phyloP scores from a whole-genome alignment of 1,284 basidiomycete genomes.

The Microbotryum violaceum region DNA sequence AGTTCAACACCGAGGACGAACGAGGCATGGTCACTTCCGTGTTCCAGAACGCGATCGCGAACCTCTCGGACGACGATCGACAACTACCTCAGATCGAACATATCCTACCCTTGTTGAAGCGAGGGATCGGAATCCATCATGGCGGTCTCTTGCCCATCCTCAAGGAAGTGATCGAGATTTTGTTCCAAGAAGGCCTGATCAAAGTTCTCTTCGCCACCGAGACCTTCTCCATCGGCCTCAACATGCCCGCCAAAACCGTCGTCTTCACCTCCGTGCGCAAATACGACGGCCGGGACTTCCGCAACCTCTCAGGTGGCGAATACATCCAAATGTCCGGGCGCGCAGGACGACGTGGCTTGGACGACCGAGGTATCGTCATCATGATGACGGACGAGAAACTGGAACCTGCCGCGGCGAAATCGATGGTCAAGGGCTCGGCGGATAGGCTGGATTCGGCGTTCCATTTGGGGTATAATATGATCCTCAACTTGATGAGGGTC shows the following conservation, averaged over 20 bases:
- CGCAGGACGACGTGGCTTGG: constrained; percentile 91
- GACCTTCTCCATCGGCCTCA: constrained; percentile 97
- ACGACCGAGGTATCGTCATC: constrained; percentile 98
- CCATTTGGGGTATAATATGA: constrained; percentile 99
- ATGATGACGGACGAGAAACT: constrained; percentile 99
- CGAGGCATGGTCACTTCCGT: constrained; percentile 80
- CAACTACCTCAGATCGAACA: constrained; percentile 90
- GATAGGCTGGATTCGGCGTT: constrained; percentile 97
- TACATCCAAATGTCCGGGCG: constrained; percentile 99
- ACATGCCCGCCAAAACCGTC: constrained; percentile 99
- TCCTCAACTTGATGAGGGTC: constrained; percentile 96
- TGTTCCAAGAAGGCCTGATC: constrained; percentile 99
- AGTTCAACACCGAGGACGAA: constrained; percentile 92
- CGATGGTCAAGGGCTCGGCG: constrained; percentile 97
- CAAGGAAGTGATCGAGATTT: constrained; percentile 98
- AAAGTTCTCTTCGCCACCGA: constrained; percentile 98
- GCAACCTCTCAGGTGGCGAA: constrained; percentile 77
- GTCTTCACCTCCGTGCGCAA: constrained; percentile 90
- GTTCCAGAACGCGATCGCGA: constrained; percentile 90
- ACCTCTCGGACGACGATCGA: constrained; percentile 78
- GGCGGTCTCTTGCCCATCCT: constrained; percentile 94
- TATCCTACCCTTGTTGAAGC: constrained; percentile 82
- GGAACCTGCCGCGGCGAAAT: constrained; percentile 83
- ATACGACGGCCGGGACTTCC: constrained; percentile 95
- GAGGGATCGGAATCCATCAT: constrained; percentile 98